phyloP scores from a whole-genome alignment of 2,329 filamentous ascomycete genomes.

The Sporothrix variecibatus region DNA sequence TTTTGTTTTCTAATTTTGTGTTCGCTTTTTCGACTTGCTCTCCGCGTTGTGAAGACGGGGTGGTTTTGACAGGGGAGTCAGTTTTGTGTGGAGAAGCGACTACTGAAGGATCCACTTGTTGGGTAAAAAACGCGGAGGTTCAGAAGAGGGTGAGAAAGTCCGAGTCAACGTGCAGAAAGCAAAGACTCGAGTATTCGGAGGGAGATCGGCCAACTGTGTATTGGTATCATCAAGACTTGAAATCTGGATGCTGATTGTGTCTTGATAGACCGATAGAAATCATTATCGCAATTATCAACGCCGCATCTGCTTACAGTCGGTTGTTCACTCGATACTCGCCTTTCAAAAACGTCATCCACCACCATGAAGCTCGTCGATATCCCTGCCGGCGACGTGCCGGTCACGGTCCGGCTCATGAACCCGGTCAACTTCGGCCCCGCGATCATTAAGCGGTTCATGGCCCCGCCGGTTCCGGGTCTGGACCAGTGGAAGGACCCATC shows the following conservation, averaged over 20 bases:
- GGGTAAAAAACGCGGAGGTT: neutral
- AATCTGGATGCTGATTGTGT: neutral
- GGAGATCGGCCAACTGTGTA: neutral
- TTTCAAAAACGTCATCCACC: neutral
- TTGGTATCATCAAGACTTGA: neutral
- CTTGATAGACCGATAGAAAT: neutral
- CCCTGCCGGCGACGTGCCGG: neutral
- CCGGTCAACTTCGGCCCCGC: conserved; percentile 19
- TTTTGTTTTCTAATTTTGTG: neutral
- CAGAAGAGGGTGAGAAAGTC: neutral
- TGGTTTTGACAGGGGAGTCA: neutral
- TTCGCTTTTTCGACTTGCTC: neutral
- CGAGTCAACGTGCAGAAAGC: neutral
- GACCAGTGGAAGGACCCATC: conserved; percentile 4
- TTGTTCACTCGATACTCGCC: neutral
- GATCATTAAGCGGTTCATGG: conserved; percentile 20
- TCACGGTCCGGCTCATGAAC: conserved; percentile 14
- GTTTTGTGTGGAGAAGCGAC: neutral
- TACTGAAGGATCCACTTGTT: neutral
- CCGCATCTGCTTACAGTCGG: neutral
- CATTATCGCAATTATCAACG: neutral
- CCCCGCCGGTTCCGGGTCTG: conserved; percentile 12
- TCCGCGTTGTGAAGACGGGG: neutral
- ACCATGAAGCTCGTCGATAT: conserved; percentile 17
- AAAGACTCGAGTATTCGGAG: neutral